Conservation (phyloP, 2,329 filamentous ascomycete genomes). For the Trichoderma cornu-damae region DNA sequence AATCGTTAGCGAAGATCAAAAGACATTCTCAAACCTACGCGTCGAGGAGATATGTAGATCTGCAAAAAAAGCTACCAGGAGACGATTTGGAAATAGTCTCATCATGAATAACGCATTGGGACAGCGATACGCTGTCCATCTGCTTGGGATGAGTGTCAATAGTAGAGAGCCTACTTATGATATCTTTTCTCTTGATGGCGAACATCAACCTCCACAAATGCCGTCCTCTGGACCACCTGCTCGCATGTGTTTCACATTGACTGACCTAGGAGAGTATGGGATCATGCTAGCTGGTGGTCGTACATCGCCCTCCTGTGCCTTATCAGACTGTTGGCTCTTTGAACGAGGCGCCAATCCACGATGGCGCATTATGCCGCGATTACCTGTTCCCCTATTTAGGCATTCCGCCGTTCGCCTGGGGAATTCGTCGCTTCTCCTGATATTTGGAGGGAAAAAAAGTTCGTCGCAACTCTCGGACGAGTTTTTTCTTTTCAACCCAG, state of each 20-base stretch:
- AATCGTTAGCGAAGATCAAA: background rate
- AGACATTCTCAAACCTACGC: background rate
- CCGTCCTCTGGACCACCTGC: slow-evolving; percentile 30
- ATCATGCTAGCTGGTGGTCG: slow-evolving; percentile 71
- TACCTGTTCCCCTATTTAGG: slow-evolving; percentile 70
- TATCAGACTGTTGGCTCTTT: slow-evolving; percentile 72
- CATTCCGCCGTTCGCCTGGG: slow-evolving; percentile 59
- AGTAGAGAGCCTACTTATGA: slow-evolving; percentile 47
- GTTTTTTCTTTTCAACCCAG: slow-evolving; percentile 49
- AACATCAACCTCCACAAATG: slow-evolving; percentile 25
- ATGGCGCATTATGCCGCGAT: slow-evolving; percentile 61
- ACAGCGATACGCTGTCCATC: slow-evolving; percentile 42
- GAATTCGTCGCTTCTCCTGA: slow-evolving; percentile 47
- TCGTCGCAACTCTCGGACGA: slow-evolving; percentile 44
- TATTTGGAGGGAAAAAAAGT: slow-evolving; percentile 58
- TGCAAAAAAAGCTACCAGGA: slow-evolving; percentile 30
- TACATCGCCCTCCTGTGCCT: slow-evolving; percentile 63
- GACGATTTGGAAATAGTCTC: slow-evolving; percentile 58
- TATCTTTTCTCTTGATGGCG: slow-evolving; percentile 36
- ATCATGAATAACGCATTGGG: slow-evolving; percentile 35
- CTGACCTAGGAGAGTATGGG: slow-evolving; percentile 53
- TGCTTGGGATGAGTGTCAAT: slow-evolving; percentile 42
- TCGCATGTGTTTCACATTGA: slow-evolving; percentile 73
- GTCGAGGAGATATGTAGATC: slow-evolving; percentile 19
- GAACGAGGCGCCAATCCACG: slow-evolving; percentile 41